phyloP scores from a whole-genome alignment of 768 basidiomycete genomes.

The Boletellus sp. region DNA sequence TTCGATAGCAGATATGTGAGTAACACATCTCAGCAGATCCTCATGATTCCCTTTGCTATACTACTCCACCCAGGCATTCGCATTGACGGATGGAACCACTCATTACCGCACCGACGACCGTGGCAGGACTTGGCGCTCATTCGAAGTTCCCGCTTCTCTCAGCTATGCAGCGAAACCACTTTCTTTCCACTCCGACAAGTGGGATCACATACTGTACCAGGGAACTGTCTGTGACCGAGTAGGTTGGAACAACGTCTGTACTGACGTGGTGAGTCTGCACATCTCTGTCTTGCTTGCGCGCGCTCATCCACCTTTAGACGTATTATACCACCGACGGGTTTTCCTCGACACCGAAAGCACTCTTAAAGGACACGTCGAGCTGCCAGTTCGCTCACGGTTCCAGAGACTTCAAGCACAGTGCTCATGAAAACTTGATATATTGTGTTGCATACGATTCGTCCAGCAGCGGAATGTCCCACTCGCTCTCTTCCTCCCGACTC shows the following conservation, averaged over 20 bases:
- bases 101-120: conserved; percentile 90
- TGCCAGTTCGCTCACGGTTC: conserved; percentile 92
- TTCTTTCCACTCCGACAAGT: conserved; percentile 85
- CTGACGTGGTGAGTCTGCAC: conserved; percentile 56
- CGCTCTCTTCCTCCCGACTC: conserved; percentile 60
- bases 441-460: conserved; percentile 83
- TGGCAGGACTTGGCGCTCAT: conserved; percentile 83
- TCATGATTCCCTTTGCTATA: background rate
- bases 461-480: conserved; percentile 39
- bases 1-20: conserved; percentile 72
- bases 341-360: conserved; percentile 47
- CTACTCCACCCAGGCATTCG: conserved; percentile 64
- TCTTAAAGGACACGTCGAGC: conserved; percentile 67
- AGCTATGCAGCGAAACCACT: conserved; percentile 57
- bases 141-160: conserved; percentile 57
- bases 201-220: conserved; percentile 75
- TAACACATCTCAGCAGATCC: conserved; percentile 7
- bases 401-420: conserved; percentile 75
- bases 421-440: conserved; percentile 73
- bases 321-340: conserved; percentile 89
- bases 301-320: conserved; percentile 48
- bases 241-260: conserved; percentile 58
- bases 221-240: conserved; percentile 57
- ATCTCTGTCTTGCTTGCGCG: background rate
- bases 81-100: conserved; percentile 64